phyloP scores from a whole-genome alignment of 2,329 filamentous ascomycete species.

The Colletotrichum falcatum region DNA sequence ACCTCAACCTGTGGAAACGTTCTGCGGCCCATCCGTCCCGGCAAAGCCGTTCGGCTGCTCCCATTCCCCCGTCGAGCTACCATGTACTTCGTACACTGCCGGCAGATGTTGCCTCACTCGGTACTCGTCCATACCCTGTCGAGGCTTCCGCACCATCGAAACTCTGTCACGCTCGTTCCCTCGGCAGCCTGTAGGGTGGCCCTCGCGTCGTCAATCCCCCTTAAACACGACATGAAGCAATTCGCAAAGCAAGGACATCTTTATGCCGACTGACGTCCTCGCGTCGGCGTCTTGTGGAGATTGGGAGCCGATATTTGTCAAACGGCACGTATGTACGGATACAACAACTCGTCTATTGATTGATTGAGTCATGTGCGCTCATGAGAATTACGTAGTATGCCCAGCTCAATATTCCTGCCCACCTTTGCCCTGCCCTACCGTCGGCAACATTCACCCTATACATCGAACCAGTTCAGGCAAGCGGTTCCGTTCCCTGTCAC shows the following conservation, averaged over 20 bases:
- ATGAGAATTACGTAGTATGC: no score
- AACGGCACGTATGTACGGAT: background rate
- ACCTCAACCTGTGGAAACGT: background rate
- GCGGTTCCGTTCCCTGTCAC: background rate
- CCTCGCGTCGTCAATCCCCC: constrained; percentile 5
- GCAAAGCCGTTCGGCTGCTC: constrained; percentile 8
- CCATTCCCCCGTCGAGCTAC: background rate
- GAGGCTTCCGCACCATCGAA: constrained; percentile 4
- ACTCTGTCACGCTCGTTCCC: constrained; percentile 12
- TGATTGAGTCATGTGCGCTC: background rate
- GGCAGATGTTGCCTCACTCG: background rate
- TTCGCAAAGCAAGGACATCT: constrained; percentile 9
- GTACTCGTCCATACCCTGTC: constrained; percentile 8
- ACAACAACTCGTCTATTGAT: background rate
- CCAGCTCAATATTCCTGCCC: background rate
- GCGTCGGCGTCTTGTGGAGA: background rate
- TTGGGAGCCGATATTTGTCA: background rate
- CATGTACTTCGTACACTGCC: background rate
- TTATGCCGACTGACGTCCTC: background rate
- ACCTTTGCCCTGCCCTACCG: background rate
- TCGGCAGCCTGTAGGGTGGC: background rate
- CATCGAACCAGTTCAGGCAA: background rate
- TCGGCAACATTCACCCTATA: background rate
- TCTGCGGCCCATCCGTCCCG: constrained; percentile 4
- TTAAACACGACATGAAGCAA: constrained; percentile 9